Evolutionary conservation across 345 rosid species (phyloP).

Genomic region (Linum trigynum): DNA sequence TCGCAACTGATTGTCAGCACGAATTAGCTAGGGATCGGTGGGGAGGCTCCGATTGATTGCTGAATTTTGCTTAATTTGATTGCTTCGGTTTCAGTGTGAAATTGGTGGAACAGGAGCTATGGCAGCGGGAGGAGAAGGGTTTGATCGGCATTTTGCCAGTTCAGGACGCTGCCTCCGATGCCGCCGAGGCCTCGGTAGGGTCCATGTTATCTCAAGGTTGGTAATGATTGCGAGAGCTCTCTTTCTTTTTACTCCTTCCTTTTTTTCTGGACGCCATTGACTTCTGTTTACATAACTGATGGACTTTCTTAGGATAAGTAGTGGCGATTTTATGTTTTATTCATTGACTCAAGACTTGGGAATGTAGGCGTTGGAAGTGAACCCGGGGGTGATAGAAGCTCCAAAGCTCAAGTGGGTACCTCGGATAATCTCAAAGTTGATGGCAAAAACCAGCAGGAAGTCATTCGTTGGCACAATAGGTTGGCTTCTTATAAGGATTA

Average conservation of each 20-base stretch:
- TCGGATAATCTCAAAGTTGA: constrained; percentile 67
- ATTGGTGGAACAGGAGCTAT: constrained; percentile 95
- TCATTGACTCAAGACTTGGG: neutral
- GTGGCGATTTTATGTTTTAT: neutral
- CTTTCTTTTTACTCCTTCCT: neutral
- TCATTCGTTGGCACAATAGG: constrained; percentile 91
- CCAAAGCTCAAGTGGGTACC: constrained; percentile 47
- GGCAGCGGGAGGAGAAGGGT: constrained; percentile 98
- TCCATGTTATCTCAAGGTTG: constrained; percentile 54
- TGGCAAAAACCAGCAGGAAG: constrained; percentile 71
- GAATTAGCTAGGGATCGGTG: neutral
- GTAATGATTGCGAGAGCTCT: constrained; percentile 16
- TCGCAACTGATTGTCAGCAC: no score
- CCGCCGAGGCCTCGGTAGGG: constrained; percentile 31
- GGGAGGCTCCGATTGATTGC: constrained; percentile 3
- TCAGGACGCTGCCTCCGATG: constrained; percentile 59
- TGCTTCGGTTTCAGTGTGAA: constrained; percentile 48
- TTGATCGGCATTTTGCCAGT: constrained; percentile 91
- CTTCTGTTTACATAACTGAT: constrained; percentile 6
- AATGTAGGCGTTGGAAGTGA: constrained; percentile 58
- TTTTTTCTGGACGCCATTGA: neutral
- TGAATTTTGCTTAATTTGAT: neutral
- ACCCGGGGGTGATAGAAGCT: constrained; percentile 42
- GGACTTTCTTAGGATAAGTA: neutral
- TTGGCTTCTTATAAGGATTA: constrained; percentile 12